phyloP scores from a whole-genome alignment of 2,329 filamentous ascomycete genomes.

The Dothidotthia symphoricarpi region DNA sequence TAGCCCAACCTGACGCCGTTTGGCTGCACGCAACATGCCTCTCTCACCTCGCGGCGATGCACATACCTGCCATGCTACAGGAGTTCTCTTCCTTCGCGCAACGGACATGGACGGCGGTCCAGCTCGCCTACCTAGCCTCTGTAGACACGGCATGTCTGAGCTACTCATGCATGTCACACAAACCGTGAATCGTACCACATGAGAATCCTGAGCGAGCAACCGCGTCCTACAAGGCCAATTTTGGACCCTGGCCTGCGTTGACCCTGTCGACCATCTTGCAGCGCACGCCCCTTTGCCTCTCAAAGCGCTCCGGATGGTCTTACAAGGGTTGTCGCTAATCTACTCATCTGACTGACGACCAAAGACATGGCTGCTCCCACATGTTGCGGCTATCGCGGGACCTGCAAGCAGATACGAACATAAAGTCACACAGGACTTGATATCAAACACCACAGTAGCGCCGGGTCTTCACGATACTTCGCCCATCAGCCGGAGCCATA shows the following conservation, averaged over 20 bases:
- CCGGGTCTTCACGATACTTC: constrained; percentile 16
- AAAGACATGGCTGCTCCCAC: constrained; percentile 5
- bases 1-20: constrained; percentile 23
- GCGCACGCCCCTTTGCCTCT: constrained; percentile 2
- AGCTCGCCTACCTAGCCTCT: constrained; percentile 6
- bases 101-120: constrained; percentile 4
- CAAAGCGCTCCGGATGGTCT: constrained; percentile 6
- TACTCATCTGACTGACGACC: constrained; percentile 21
- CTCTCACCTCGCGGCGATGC: constrained; percentile 10
- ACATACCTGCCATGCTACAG: too few relatives aligned
- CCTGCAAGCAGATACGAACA: constrained; percentile 16
- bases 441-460: constrained; percentile 22
- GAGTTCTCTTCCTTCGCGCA: constrained; percentile 6
- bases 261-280: constrained; percentile 9
- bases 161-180: constrained; percentile 10
- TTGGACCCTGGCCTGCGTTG: constrained; percentile 23
- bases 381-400: constrained; percentile 24
- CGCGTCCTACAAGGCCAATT: constrained; percentile 7
- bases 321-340: constrained; percentile 4
- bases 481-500: constrained; percentile 22
- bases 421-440: constrained; percentile 19
- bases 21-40: constrained; percentile 15
- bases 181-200: constrained; percentile 17
- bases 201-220: constrained; percentile 19
- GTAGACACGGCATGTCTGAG: constrained; percentile 5